Base-by-base conservation (phyloP, 2,329 filamentous ascomycete species). In the Pseudogymnoascus sp. region DNA sequence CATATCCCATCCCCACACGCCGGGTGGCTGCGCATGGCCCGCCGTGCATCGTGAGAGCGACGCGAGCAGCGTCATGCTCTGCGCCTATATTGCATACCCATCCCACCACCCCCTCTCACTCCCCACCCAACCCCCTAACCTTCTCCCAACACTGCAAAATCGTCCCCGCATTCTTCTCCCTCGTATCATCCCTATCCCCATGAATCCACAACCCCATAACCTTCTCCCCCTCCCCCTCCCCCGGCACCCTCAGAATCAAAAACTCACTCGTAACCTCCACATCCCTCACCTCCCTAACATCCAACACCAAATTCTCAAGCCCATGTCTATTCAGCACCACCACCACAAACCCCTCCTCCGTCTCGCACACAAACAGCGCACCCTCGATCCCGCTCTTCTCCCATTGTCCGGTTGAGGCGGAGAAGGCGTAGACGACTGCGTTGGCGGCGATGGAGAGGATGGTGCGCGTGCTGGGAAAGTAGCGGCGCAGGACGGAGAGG, bases 371-470 rank as follows among this genome's bases (percentile, higher is more conserved):
- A 74, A 97, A 99, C 67, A 97, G 79, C 11, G 91, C 90, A 40
- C 95, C 95, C 76, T 96, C 93, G 10, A 93, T 83, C 63, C 87
- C 89, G 54, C 84, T 84, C 79, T 96, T 96, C 73, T 95, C 89
- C 95, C 95, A 97, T 65, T 80, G 77, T 62, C 83, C 79, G 2
- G 85, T 81, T 4, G 80, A 76, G 57, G 84, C 80, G 66, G 82
- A 84, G 77, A 96, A 95, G 59, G 83, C 84, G 79, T 97, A 97
- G 68, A 97, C 83, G 37, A 95, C 90, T 26, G 90, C 89, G 71
- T 93, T 96, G 34, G 90, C 88, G 5, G 91, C 91, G 68, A 95
- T 88, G 67, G 89, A 88, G 67, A 91, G 80, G 72, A 97, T 91
- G 62, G 81, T 78, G 64, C 80, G 80, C 67, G 97, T 85, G 64